Evolutionary conservation across 441 rosid species (phyloP).

Genomic region (Mallotus repandus): DNA sequence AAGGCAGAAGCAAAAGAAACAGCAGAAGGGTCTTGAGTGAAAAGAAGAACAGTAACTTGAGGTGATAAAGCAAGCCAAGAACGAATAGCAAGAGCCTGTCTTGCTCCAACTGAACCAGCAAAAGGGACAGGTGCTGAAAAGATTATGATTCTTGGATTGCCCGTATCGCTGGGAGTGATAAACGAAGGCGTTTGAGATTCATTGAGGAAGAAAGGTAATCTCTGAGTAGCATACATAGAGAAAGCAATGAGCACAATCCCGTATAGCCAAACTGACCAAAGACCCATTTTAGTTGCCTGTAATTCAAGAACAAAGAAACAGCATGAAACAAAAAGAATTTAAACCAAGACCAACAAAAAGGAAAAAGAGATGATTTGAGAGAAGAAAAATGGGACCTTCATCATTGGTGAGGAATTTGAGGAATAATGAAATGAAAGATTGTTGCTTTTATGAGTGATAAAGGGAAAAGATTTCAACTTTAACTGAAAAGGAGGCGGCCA

Average conservation of each 20-base stretch:
- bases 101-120: conserved; percentile 40
- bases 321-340: neutral
- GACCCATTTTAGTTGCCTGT: conserved; percentile 50
- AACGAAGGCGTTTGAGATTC: conserved; percentile 18
- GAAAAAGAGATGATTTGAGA: neutral
- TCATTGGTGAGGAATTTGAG: neutral
- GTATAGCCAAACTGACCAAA: conserved; percentile 77
- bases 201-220: conserved; percentile 40
- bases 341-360: neutral
- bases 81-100: conserved; percentile 53
- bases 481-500: conserved; percentile 40
- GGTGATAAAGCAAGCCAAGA: conserved; percentile 87
- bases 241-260: conserved; percentile 65
- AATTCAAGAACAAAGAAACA: conserved; percentile 8
- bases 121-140: conserved; percentile 60
- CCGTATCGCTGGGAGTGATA: conserved; percentile 17
- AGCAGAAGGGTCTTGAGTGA: conserved; percentile 59
- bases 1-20: conserved; percentile 47
- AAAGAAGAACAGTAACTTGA: conserved; percentile 54
- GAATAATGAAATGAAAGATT: too few relatives aligned
- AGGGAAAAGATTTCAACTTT: conserved; percentile 40
- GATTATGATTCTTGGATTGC: conserved; percentile 54
- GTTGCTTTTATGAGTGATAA: conserved; percentile 11
- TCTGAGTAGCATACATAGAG: conserved; percentile 71
- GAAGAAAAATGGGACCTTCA: conserved; percentile 20